Base-by-base conservation (phyloP, 768 basidiomycete species). In the Gyrodon lividus region DNA sequence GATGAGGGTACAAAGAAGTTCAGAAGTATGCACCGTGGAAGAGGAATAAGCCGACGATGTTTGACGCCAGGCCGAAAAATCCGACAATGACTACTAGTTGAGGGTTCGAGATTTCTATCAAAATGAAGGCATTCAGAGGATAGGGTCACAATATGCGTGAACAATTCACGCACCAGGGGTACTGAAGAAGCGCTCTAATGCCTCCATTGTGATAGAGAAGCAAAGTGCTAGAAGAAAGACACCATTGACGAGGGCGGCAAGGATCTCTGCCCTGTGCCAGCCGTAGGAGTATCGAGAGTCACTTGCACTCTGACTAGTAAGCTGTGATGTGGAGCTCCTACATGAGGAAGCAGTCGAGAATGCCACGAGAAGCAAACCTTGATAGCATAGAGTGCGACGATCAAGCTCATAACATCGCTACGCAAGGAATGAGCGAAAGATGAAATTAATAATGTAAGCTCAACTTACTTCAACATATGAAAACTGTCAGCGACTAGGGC, bases 261-360 rank as follows among this genome's bases (percentile, higher is more conserved):
- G 80, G 55, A 97, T 95, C 66, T 97, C 95, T 16, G 97, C 97
- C 55, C 97, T 80, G 70, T 98, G 95, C 96, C 95, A 98, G n/a
- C 95, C 96, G 67, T 98, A 98, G 5, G 96, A 93, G 70, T 97
- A 97, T 44, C 84, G 81, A 24, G 87, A 80, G 70, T 87, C 82
- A 28, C 72, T 73, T 24, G 81, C 71, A 26, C 74, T 79, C 49
- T 76, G 76, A 31, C 77, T 75, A 31, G 88, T 83, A 49, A 93
- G 77, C 89, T 94, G 59, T 9, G 35, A 62, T 17, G 58, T 34
- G 48, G 48, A 30, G 44, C 7, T 4, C 24, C 22, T 28, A 16
- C 42, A 45, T 49, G 41, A 54, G 43, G 20, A 46, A 24, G 48
- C 46, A 40, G 20, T 39, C 50, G 23, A 20, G 43, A 35, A 57